Conservation (phyloP, 1,139 yeast genomes). For the Candida smagusa region DNA sequence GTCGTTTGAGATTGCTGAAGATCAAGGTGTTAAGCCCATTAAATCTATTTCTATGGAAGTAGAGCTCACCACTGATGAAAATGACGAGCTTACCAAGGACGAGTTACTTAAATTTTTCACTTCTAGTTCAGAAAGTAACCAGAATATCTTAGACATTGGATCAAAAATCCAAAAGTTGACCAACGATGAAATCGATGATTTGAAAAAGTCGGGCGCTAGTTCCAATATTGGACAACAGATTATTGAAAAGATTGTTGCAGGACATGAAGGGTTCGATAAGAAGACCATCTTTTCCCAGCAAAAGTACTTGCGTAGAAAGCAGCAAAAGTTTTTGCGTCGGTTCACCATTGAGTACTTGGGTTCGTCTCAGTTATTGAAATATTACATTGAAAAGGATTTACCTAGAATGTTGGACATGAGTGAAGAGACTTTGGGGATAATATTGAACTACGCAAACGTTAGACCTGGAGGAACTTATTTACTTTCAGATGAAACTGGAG, state of each 20-base stretch:
- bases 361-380: conserved; percentile 71
- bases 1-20: conserved; percentile 77
- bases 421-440: conserved; percentile 74
- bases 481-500: conserved; percentile 89
- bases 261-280: conserved; percentile 83
- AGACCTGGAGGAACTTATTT: conserved; percentile 87
- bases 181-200: conserved; percentile 71
- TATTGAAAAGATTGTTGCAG: conserved; percentile 74
- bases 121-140: conserved; percentile 60
- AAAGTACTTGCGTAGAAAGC: conserved; percentile 86
- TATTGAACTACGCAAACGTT: conserved; percentile 75
- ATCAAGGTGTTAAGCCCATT: conserved; percentile 50
- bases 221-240: conserved; percentile 73
- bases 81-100: conserved; percentile 30
- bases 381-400: conserved; percentile 70
- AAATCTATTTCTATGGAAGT: conserved; percentile 23
- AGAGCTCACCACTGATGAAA: conserved; percentile 16
- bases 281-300: conserved; percentile 90
- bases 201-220: conserved; percentile 66
- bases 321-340: conserved; percentile 81
- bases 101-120: conserved; percentile 41
- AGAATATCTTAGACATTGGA: conserved; percentile 70
- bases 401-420: conserved; percentile 76
- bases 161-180: conserved; percentile 71
- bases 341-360: conserved; percentile 81